These are phyloP conservation scores for Globisporangium radiosum DNA, from an alignment of 352 stramenopile species.

Conservation along the genomic window DNA sequence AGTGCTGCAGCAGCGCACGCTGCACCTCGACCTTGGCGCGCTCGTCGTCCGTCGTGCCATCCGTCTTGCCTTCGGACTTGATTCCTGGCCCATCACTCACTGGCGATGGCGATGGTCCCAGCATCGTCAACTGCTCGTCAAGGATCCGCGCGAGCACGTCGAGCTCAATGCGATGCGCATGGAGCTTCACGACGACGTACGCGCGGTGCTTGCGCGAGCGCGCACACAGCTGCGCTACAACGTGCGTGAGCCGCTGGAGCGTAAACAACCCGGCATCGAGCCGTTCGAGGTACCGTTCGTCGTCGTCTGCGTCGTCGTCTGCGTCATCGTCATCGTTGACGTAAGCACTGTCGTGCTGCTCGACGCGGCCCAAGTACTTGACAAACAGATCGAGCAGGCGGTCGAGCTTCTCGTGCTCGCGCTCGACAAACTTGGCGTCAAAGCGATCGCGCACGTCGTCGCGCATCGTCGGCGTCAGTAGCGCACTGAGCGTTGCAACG, in stretches of 20 bases:
- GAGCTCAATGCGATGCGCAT: conserved; percentile 60
- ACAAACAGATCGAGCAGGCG: conserved; percentile 70
- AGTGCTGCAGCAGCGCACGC: conserved; percentile 24
- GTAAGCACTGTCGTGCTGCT: conserved; percentile 18
- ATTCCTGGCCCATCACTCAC: background rate
- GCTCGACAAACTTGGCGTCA: conserved; percentile 80
- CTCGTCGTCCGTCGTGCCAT: too few species aligned
- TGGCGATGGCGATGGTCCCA: conserved; percentile 9
- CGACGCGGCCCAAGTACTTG: conserved; percentile 60
- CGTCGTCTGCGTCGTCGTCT: conserved; percentile 18
- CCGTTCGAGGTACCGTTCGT: conserved; percentile 48
- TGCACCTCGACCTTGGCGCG: conserved; percentile 21
- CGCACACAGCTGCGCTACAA: conserved; percentile 53
- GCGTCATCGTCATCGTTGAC: conserved; percentile 21
- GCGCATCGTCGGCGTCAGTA: conserved; percentile 35
- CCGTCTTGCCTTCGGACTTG: too few species aligned
- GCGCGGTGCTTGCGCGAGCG: conserved; percentile 59
- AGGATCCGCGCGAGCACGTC: conserved; percentile 36
- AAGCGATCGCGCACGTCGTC: conserved; percentile 58
- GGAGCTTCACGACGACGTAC: conserved; percentile 72
- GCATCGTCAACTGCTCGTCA: conserved; percentile 49
- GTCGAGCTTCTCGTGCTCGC: conserved; percentile 78
- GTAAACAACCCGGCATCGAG: conserved; percentile 77
- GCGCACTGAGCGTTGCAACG: conserved; percentile 56
- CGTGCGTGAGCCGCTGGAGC: conserved; percentile 58